phyloP scores from a whole-genome alignment of 176 grass and related monocot genomes.

The Carex parvula region DNA sequence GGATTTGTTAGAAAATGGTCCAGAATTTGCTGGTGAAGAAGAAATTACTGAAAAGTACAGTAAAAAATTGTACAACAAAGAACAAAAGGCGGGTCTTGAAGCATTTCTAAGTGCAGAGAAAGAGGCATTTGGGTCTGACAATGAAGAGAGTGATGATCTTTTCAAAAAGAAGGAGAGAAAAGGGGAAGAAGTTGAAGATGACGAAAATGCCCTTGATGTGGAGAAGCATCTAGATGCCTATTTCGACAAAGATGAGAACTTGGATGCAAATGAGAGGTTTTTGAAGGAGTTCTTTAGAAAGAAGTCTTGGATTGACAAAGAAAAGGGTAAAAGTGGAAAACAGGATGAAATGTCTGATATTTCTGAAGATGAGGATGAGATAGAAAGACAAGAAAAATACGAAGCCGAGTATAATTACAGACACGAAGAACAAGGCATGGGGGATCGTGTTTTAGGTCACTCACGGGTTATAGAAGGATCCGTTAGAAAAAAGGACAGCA shows the following conservation, averaged over 20 bases:
- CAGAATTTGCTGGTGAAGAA: slow-evolving; percentile 49
- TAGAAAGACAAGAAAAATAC: slow-evolving; percentile 56
- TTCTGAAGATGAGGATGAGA: slow-evolving; percentile 57
- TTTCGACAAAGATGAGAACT: slow-evolving; percentile 63
- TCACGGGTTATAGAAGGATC: slow-evolving; percentile 78
- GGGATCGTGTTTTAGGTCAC: slow-evolving; percentile 70
- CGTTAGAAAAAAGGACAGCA: slow-evolving; percentile 90
- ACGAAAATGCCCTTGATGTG: slow-evolving; percentile 29
- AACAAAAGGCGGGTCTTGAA: slow-evolving; percentile 59
- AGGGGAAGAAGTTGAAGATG: slow-evolving; percentile 32
- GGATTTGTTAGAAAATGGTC: slow-evolving; percentile 73
- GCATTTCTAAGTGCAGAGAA: slow-evolving; percentile 74
- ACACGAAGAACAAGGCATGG: slow-evolving; percentile 67
- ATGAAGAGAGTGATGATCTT: slow-evolving; percentile 41
- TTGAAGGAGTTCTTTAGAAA: slow-evolving; percentile 74
- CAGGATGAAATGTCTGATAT: slow-evolving; percentile 38
- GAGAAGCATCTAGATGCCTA: slow-evolving; percentile 48
- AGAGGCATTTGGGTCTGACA: slow-evolving; percentile 27
- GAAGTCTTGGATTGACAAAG: slow-evolving; percentile 45
- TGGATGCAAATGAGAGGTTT: slow-evolving; percentile 69
- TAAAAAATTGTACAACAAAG: slow-evolving; percentile 59
- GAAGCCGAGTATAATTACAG: slow-evolving; percentile 56
- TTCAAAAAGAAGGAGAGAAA: slow-evolving; percentile 49
- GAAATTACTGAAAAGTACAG: slow-evolving; percentile 46
- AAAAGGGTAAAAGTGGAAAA: slow-evolving; percentile 28